Conservation (phyloP, 2,329 filamentous ascomycete genomes). For the Hansfordia pulvinata region DNA sequence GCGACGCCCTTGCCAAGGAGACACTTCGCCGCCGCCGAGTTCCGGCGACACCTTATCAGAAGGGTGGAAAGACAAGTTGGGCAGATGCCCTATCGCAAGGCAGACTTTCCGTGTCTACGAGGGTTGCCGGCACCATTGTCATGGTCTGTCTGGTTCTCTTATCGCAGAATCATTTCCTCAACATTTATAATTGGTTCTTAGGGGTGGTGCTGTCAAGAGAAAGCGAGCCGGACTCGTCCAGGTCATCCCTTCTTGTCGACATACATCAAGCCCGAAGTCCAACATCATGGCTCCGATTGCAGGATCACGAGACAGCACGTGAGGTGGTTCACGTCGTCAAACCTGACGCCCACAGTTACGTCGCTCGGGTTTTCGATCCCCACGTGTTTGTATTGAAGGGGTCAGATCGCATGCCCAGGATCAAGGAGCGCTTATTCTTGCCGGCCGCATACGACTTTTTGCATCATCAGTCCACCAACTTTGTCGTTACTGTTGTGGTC, state of each 20-base stretch:
- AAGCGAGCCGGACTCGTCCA: conserved; percentile 11
- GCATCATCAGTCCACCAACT: conserved; percentile 41
- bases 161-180: conserved; percentile 68
- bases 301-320: conserved; percentile 65
- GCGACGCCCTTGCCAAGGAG: conserved; percentile 52
- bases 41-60: conserved; percentile 18
- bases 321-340: conserved; percentile 69
- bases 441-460: conserved; percentile 56
- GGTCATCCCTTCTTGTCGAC: conserved; percentile 34
- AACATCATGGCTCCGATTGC: conserved; percentile 60
- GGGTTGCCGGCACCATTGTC: conserved; percentile 61
- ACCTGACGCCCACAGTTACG: conserved; percentile 55
- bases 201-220: no score
- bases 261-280: conserved; percentile 67
- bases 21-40: conserved; percentile 23
- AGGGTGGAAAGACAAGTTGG: no score
- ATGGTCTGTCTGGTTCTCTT: conserved; percentile 60
- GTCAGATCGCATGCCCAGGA: conserved; percentile 48
- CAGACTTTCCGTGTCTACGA: conserved; percentile 54
- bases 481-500: conserved; percentile 48
- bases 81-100: conserved; percentile 47
- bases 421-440: conserved; percentile 32
- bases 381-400: conserved; percentile 58
- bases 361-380: conserved; percentile 63
- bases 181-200: conserved; percentile 24